Evolutionary conservation across 768 basidiomycete species (phyloP).

Genomic region (Peribolospora kevripleyi): DNA sequence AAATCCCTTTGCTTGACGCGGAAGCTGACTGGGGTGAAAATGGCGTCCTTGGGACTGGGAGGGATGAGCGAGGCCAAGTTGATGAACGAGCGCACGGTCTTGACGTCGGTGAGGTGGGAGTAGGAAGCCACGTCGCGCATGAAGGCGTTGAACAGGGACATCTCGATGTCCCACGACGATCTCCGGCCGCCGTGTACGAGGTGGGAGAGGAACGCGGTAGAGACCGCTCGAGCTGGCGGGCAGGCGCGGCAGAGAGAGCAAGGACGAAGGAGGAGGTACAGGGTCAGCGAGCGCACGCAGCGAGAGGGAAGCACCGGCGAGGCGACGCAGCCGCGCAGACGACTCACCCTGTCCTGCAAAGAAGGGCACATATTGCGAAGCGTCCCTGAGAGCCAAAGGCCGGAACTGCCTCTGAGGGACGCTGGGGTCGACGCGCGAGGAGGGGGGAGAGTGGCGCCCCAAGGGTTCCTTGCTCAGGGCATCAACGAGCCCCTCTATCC

Average conservation of each 20-base stretch:
- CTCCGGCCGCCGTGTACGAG: conserved; percentile 65
- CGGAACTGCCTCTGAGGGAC: too few relatives aligned
- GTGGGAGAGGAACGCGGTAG: conserved; percentile 48
- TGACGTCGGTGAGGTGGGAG: conserved; percentile 60
- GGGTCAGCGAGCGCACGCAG: too few relatives aligned
- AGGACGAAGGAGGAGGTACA: neutral
- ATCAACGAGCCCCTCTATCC: too few relatives aligned
- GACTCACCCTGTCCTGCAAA: conserved; percentile 11
- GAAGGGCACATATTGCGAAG: conserved; percentile 13
- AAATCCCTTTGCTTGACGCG: conserved; percentile 44
- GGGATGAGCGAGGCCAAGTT: conserved; percentile 58
- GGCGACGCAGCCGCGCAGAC: too few relatives aligned
- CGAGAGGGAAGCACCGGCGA: too few relatives aligned
- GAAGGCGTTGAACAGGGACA: conserved; percentile 49
- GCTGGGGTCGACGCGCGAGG: too few relatives aligned
- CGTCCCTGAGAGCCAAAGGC: conserved; percentile 3
- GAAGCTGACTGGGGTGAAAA: conserved; percentile 87
- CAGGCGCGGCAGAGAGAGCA: neutral
- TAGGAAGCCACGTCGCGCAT: conserved; percentile 64
- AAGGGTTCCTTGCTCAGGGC: too few relatives aligned
- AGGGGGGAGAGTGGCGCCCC: too few relatives aligned
- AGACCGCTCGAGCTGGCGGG: conserved; percentile 24
- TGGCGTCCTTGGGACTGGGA: conserved; percentile 56
- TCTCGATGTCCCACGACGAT: conserved; percentile 80
- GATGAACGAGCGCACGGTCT: conserved; percentile 41